These are phyloP conservation scores for Pseudocercospora fuligena DNA, from an alignment of 2,329 filamentous ascomycete species.

Conservation along the genomic window DNA sequence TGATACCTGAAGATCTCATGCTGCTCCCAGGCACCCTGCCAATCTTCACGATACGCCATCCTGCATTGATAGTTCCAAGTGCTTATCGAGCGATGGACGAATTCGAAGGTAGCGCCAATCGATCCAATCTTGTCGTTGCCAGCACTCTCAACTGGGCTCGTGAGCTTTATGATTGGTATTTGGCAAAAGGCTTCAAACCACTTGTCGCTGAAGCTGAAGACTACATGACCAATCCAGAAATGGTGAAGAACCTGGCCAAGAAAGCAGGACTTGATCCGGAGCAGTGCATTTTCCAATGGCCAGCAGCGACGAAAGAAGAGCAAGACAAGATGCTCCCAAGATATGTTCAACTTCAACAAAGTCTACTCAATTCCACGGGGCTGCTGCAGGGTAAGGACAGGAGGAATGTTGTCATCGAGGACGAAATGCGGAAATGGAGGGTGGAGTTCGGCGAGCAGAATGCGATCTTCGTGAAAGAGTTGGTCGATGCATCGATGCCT, in stretches of 20 bases:
- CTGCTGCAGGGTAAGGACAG: slow-evolving; percentile 42
- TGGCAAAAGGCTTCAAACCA: slow-evolving; percentile 30
- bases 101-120: slow-evolving; percentile 17
- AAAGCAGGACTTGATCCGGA: slow-evolving; percentile 40
- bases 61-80: slow-evolving; percentile 46
- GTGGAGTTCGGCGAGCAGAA: slow-evolving; percentile 33
- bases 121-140: slow-evolving; percentile 25
- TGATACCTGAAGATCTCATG: slow-evolving; percentile 45
- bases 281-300: slow-evolving; percentile 43
- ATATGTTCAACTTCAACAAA: slow-evolving; percentile 33
- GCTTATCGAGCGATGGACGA: slow-evolving; percentile 36
- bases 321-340: slow-evolving; percentile 12
- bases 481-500: slow-evolving; percentile 41
- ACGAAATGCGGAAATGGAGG: slow-evolving; percentile 44
- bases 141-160: slow-evolving; percentile 41
- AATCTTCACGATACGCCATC: slow-evolving; percentile 48
- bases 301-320: slow-evolving; percentile 24
- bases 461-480: slow-evolving; percentile 16
- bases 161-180: slow-evolving; percentile 43
- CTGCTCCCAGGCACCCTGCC: slow-evolving; percentile 34
- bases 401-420: slow-evolving; percentile 39
- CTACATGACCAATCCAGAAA: slow-evolving; percentile 41
- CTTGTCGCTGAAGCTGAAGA: slow-evolving; percentile 47
- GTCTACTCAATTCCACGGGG: slow-evolving; percentile 40
- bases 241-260: slow-evolving; percentile 38